Evolutionary conservation across 768 basidiomycete species (phyloP), one percentile per base, ranked within the genome.

Genomic region (Tubosaeta sp.): DNA sequence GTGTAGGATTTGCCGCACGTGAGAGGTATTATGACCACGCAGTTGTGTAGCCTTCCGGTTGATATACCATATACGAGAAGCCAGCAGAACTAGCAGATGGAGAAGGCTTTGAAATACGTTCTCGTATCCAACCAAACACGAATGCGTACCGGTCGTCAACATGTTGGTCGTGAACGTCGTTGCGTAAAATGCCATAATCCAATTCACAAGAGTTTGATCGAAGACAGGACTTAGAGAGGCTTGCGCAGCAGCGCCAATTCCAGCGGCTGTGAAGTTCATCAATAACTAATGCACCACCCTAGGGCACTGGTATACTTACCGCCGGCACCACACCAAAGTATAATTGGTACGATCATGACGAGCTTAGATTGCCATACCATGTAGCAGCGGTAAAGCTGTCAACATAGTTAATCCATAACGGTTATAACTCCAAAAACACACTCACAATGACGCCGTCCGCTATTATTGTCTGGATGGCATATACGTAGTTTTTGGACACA

Each of bases 171-270:
- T 44, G 5, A 70, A 59, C 1, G 70, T 66, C 16, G 59, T 58
- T 0, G 58, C 52, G 51, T 66, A 72, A 36, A 69, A 69, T 12
- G 67, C 52, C 3, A 54, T 69, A 42, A 73, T 67, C 71, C 71
- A 73, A 10, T 48, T 48, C 0, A 55, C 50, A 1, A 62, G 56
- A 16, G 46, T 48, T 8, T 39, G 51, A 1, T 42, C 57, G 38
- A 69, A 72, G 30, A 70, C 59, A 9, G 55, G 49, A 9, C 16
- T 7, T 11, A 48, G 52, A 1, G 50, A 30, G 3, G 49, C 38
- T 3, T 30, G 31, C 14, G 61, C 50, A 40, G 55, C 50, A 43
- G 55, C 36, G 43, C 34, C 34, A 27, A 46, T 36, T n/a, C 45
- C 45, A 27, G 45, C 3, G 6, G n/a, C 43, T 44, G 19, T 6